These are phyloP conservation scores for Mycena amicta DNA, from an alignment of 768 basidiomycete species.

Conservation along the genomic window DNA sequence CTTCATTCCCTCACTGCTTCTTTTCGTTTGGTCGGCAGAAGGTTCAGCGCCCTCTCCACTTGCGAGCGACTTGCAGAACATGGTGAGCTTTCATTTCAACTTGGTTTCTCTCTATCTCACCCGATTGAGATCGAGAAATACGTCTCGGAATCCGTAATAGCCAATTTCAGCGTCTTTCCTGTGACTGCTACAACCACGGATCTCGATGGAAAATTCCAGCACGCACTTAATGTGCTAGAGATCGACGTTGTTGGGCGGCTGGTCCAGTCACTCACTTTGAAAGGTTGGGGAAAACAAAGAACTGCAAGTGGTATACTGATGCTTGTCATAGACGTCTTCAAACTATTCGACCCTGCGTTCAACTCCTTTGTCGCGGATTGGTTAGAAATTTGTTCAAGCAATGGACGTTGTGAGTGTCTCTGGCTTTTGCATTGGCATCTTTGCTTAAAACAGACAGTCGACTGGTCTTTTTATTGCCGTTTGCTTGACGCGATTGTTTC, in stretches of 20 bases:
- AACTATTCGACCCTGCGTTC: slow-evolving; percentile 42
- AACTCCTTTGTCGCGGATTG: slow-evolving; percentile 47
- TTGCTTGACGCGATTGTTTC: slow-evolving; percentile 43
- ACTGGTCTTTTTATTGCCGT: slow-evolving; percentile 56
- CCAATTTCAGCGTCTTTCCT: slow-evolving; percentile 45
- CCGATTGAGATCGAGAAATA: slow-evolving; percentile 53
- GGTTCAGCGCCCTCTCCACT: slow-evolving; percentile 33
- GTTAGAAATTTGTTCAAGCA: slow-evolving; percentile 43
- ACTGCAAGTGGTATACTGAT: neutral
- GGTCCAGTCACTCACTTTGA: slow-evolving; percentile 47
- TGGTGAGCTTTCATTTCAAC: slow-evolving; percentile 46
- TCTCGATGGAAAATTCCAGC: slow-evolving; percentile 57
- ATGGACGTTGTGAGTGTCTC: slow-evolving; percentile 49
- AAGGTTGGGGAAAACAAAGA: slow-evolving; percentile 38
- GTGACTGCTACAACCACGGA: slow-evolving; percentile 57
- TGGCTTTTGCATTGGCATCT: neutral
- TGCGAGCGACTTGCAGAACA: slow-evolving; percentile 52
- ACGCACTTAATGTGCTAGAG: slow-evolving; percentile 40
- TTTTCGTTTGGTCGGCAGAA: slow-evolving; percentile 61
- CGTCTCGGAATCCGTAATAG: slow-evolving; percentile 43
- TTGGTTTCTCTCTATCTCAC: neutral
- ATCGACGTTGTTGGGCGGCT: slow-evolving; percentile 64
- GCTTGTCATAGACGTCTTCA: slow-evolving; percentile 38
- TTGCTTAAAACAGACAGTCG: slow-evolving; percentile 40
- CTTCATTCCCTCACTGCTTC: slow-evolving; percentile 63